Evolutionary conservation across 495 filamentous ascomycete species (phyloP).

Genomic region (Hypoxylon fragiforme): DNA sequence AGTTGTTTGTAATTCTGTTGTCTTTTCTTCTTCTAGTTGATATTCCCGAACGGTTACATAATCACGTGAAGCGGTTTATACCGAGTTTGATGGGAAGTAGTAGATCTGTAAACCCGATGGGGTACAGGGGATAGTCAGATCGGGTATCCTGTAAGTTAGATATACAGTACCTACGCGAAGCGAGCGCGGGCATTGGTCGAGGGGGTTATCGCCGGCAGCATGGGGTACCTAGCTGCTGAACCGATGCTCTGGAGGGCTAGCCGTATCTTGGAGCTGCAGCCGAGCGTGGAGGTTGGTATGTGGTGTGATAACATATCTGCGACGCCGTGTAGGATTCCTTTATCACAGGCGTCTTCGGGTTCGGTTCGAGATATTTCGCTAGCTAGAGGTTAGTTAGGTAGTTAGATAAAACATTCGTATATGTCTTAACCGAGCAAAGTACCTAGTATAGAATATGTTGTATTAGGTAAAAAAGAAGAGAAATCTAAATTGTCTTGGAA

Average conservation of each 20-base stretch:
- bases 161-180: no score
- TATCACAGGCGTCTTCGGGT: conserved; percentile 9
- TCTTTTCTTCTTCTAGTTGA: no score
- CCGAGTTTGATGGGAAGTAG: no score
- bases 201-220: conserved; percentile 12
- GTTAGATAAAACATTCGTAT: not conserved
- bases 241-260: conserved; percentile 26
- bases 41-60: no score
- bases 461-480: no score
- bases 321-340: conserved; percentile 19
- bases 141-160: no score
- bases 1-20: not conserved
- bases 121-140: no score
- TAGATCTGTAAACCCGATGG: no score
- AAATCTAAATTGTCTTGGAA: no score
- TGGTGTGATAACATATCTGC: conserved; percentile 24
- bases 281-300: conserved; percentile 19
- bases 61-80: no score
- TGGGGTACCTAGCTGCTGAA: conserved; percentile 9
- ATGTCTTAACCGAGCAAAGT: no score
- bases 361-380: conserved; percentile 15
- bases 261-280: conserved; percentile 25
- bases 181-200: conserved; percentile 12
- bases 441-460: no score
- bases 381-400: not conserved